Evolutionary conservation across 768 basidiomycete species (phyloP), one percentile per base, ranked within the genome.

Genomic region (Tulasnella sp.): DNA sequence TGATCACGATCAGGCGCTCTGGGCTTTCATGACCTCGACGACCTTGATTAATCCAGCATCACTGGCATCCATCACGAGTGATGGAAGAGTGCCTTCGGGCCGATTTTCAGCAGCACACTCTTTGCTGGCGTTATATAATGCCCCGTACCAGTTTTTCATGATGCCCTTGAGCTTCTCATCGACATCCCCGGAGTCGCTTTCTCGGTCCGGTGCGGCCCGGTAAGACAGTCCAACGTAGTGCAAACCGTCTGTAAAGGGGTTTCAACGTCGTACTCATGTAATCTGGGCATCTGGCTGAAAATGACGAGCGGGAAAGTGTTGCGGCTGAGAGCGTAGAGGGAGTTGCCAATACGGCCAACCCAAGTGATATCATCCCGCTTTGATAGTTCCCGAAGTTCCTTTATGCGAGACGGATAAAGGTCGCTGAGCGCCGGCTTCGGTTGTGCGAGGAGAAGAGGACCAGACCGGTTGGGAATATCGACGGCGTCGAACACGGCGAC

Each of bases 251-350:
- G 29, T 35, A 67, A 67, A 29, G 37, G 6, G 5, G 37, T 18
- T 55, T 42, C 35, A 37, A 72, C n/a, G 9, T 55, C 78, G 23
- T 69, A 69, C n/a, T 0, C 3, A 44, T 7, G 44, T 44, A 44
- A 18, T 3, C 3, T 16, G 11, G 44, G 44, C 16, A 44, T 10
- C 44, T 83, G 84, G 16, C 84, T 83, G 77, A 85, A 84, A 39
- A 82, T 90, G 79, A 97, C 92, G 13, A 98, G 87, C 0, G 96
- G 97, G 82, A 89, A 98, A 10, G 88, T 88, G 15, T 88, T 86
- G 0, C 93, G 91, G 80, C 92, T 93, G 90, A 98, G 92, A 26
- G 93, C 95, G 81, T 91, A 97, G 1, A 98, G 86, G 57, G 92
- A 92, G 3, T 91, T 90, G 70, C 89, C 88, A 20, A 95, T 88